These are phyloP conservation scores for Aspergillus ruber DNA, from an alignment of 2,329 filamentous ascomycete genomes.

Conservation along the genomic window DNA sequence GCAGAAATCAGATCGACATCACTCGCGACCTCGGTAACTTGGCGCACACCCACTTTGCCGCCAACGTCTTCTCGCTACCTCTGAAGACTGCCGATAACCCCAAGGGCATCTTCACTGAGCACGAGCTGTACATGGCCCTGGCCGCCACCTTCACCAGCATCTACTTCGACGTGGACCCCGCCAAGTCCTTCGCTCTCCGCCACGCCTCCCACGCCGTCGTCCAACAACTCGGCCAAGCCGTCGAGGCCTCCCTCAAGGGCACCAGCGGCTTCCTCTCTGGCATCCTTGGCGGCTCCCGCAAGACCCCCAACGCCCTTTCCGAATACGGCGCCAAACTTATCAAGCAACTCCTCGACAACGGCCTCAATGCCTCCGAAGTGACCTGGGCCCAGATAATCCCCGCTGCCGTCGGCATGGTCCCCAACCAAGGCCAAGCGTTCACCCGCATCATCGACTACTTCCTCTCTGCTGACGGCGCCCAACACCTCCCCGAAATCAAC, in stretches of 20 bases:
- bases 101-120: slow-evolving; percentile 49
- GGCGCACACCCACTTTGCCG: slow-evolving; percentile 50
- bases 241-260: slow-evolving; percentile 61
- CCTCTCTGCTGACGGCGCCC: slow-evolving; percentile 50
- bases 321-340: slow-evolving; percentile 62
- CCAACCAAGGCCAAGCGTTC: slow-evolving; percentile 67
- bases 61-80: slow-evolving; percentile 50
- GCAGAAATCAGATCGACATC: slow-evolving; percentile 63
- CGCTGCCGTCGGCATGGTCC: slow-evolving; percentile 59
- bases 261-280: slow-evolving; percentile 51
- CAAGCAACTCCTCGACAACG: slow-evolving; percentile 57
- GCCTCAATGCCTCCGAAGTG: slow-evolving; percentile 58
- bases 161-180: slow-evolving; percentile 61
- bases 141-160: slow-evolving; percentile 60
- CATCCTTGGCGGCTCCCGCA: slow-evolving; percentile 41
- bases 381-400: slow-evolving; percentile 66
- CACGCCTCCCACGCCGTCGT: slow-evolving; percentile 53
- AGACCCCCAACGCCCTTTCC: slow-evolving; percentile 52
- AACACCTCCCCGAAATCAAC: slow-evolving; percentile 56
- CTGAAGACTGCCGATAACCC: slow-evolving; percentile 49
- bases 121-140: slow-evolving; percentile 55
- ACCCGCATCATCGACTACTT: slow-evolving; percentile 69
- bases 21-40: slow-evolving; percentile 53
- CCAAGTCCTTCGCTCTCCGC: slow-evolving; percentile 59
- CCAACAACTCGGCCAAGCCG: slow-evolving; percentile 52